Evolutionary conservation across 2,329 filamentous ascomycete species (phyloP), one percentile per base, ranked within the genome.

Genomic region (Arachnopeziza araneosa): DNA sequence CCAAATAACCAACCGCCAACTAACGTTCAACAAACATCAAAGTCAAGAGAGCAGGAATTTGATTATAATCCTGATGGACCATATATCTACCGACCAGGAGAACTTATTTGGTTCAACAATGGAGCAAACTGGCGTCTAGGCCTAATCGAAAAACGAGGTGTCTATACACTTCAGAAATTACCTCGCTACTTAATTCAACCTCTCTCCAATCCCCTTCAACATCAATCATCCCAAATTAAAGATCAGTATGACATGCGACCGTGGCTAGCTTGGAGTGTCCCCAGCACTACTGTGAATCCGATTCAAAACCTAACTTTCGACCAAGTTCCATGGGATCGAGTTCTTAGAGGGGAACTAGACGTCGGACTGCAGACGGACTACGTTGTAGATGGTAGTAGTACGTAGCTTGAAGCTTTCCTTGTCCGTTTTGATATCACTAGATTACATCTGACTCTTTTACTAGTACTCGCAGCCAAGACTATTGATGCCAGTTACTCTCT

Each of bases 221-320:
- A 76, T 23, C 73, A 74, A 12, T 66, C 71, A 24, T 67, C 73
- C 4, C 74, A 79, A 52, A 72, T 78, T 12, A 77, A 81, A 23
- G 73, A 75, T 1, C 68, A 75, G 12, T 75, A 81, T 57, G 67
- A 70, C 4, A 72, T 84, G 48, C 76, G 82, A 48, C 82, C 82
- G 0, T 85, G 81, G 81, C 75, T 84, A 26, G 81, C 82, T 1
- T 84, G 81, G 82, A 82, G 78, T 55, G 77, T 81, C 14, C 82
- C 82, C 0, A 68, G 66, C n/a, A 80, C 78, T 58, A 83, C 80
- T 1, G 75, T 78, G 58, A 64, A 69, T 17, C 71, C 66, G 10
- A 69, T 85, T 2, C 77, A 74, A 2, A 62, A 66, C 22, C 67
- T 77, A 2, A 73, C 71, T 4, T 84, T 79, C 65, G 77, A 80